Conservation (phyloP, 2,329 filamentous ascomycete species). For the Exophiala sp. region DNA sequence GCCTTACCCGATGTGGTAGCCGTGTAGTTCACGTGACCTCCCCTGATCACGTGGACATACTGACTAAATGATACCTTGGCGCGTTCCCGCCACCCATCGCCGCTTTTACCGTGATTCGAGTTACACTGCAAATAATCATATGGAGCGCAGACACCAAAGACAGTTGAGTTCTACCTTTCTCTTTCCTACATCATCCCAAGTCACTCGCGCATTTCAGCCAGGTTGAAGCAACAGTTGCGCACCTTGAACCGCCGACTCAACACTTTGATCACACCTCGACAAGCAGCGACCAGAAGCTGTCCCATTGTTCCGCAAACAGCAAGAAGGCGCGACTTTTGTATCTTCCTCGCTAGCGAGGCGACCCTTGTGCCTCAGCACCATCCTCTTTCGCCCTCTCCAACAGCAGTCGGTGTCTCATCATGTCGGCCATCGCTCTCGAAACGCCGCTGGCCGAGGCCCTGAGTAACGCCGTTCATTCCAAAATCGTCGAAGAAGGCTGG, state of each 20-base stretch:
- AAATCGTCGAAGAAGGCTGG: conserved; percentile 91
- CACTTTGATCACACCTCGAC: background rate
- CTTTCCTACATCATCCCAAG: background rate
- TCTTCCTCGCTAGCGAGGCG: conserved; percentile 6
- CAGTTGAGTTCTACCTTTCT: background rate
- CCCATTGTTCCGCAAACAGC: conserved; percentile 13
- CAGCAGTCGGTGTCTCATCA: conserved; percentile 10
- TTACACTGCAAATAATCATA: background rate
- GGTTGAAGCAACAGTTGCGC: background rate
- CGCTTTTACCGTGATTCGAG: conserved; percentile 1
- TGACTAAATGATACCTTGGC: background rate
- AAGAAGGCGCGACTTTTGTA: conserved; percentile 12
- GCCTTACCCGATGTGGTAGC: too few relatives aligned
- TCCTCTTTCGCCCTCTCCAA: background rate
- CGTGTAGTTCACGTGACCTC: background rate
- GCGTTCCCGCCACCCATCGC: background rate
- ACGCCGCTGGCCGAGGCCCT: conserved; percentile 82
- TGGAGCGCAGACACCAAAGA: background rate
- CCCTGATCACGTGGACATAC: background rate
- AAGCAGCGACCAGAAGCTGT: background rate
- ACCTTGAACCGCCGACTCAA: background rate
- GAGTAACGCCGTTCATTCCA: conserved; percentile 75
- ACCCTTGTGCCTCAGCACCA: too few relatives aligned
- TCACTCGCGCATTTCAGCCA: background rate
- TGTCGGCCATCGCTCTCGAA: conserved; percentile 49